These are phyloP conservation scores for Pyrenochaeta sp. DNA, from an alignment of 2,329 filamentous ascomycete genomes.

Conservation along the genomic window DNA sequence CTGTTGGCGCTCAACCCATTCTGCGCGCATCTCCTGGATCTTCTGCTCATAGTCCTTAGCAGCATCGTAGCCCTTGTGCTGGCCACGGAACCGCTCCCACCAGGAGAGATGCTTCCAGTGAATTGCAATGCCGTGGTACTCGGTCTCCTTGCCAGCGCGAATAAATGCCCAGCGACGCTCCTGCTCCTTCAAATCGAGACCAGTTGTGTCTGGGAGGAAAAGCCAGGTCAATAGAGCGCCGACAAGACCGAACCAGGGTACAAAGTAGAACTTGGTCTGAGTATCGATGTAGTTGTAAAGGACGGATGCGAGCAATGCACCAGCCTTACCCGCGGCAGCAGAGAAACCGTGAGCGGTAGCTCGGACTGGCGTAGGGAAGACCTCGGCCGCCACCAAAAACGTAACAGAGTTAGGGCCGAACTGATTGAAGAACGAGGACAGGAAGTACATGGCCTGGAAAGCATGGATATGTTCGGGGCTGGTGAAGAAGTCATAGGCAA, in stretches of 20 bases:
- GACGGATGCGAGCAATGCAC: slow-evolving; percentile 84
- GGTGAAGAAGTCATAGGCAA: slow-evolving; percentile 86
- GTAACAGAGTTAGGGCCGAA: slow-evolving; percentile 96
- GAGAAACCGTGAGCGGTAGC: slow-evolving; percentile 94
- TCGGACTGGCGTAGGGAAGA: slow-evolving; percentile 93
- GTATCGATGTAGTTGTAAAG: slow-evolving; percentile 94
- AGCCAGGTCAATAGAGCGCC: slow-evolving; percentile 83
- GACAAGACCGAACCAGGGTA: slow-evolving; percentile 92
- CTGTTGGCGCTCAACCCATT: slow-evolving; percentile 64
- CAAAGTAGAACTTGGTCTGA: slow-evolving; percentile 85
- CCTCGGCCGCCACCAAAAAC: slow-evolving; percentile 94
- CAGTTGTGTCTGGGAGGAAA: slow-evolving; percentile 96
- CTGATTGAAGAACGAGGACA: slow-evolving; percentile 98
- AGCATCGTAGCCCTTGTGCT: slow-evolving; percentile 83
- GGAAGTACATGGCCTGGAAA: slow-evolving; percentile 99
- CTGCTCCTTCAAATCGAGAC: slow-evolving; percentile 95
- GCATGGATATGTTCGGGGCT: slow-evolving; percentile 72
- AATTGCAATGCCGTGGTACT: slow-evolving; percentile 93
- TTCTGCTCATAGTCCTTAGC: slow-evolving; percentile 80
- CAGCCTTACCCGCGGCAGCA: slow-evolving; percentile 88
- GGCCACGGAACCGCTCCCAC: slow-evolving; percentile 83
- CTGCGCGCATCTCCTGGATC: slow-evolving; percentile 78
- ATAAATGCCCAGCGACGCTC: slow-evolving; percentile 93
- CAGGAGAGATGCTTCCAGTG: slow-evolving; percentile 87
- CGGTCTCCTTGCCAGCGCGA: slow-evolving; percentile 74